These are phyloP conservation scores for Didymella keratinophila DNA, from an alignment of 2,329 filamentous ascomycete species.

Conservation along the genomic window DNA sequence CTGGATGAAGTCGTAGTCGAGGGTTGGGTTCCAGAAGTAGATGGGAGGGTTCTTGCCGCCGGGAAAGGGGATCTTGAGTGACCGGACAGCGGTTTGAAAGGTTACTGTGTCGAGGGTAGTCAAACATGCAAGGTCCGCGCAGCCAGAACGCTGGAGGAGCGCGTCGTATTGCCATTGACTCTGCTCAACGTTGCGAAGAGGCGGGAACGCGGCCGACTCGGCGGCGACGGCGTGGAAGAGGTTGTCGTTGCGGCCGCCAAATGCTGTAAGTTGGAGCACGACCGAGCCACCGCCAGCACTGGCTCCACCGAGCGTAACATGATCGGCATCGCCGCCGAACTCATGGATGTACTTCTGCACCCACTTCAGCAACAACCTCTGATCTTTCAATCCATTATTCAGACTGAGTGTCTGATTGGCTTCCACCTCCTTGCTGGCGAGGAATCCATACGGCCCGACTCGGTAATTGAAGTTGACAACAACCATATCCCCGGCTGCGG, in stretches of 20 bases:
- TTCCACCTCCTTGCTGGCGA: constrained; percentile 43
- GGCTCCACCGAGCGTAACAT: constrained; percentile 51
- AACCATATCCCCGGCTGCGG: constrained; percentile 43
- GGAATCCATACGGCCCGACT: constrained; percentile 52
- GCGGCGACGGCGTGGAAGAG: constrained; percentile 48
- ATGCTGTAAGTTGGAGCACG: constrained; percentile 48
- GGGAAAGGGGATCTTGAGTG: constrained; percentile 50
- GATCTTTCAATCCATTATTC: constrained; percentile 51
- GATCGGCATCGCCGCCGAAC: constrained; percentile 51
- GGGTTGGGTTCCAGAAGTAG: constrained; percentile 54
- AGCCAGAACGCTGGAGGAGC: constrained; percentile 47
- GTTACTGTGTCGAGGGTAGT: constrained; percentile 44
- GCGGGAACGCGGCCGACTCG: constrained; percentile 51
- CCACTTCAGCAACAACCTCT: constrained; percentile 48
- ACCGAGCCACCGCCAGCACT: constrained; percentile 53
- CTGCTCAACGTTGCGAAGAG: constrained; percentile 48
- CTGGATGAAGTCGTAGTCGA: constrained; percentile 54
- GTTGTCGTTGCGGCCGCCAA: constrained; percentile 47
- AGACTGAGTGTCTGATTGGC: constrained; percentile 40
- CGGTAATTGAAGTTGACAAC: constrained; percentile 54
- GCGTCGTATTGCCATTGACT: constrained; percentile 55
- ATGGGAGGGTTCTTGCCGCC: constrained; percentile 44
- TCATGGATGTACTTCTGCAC: constrained; percentile 47
- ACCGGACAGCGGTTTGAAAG: constrained; percentile 50
- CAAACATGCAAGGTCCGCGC: constrained; percentile 52